A percentile compares a stretch with the other conserved stretches of the same genome.
Evolutionary conservation across 2,329 filamentous ascomycete species (phyloP).

Genomic region (Fusarium sp.): DNA sequence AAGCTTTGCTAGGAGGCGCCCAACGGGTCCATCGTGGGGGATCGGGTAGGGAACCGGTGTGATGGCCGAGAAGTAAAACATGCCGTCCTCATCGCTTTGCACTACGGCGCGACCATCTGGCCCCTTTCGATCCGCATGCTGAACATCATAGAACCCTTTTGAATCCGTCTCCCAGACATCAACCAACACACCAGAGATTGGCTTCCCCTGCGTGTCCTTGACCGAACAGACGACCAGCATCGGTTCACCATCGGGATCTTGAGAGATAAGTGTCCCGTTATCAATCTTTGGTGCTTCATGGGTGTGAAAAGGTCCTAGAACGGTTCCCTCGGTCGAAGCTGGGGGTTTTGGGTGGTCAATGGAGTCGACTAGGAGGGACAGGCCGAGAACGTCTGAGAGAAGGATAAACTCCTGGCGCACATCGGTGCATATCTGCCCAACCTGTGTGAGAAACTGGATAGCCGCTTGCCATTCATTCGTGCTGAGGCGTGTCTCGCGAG

Average conservation of each 20-base stretch:
- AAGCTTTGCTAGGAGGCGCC: slow-evolving; percentile 73
- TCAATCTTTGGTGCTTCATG: slow-evolving; percentile 71
- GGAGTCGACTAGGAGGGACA: slow-evolving; percentile 81
- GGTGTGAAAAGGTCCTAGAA: slow-evolving; percentile 82
- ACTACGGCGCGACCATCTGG: slow-evolving; percentile 49
- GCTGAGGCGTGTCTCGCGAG: slow-evolving; percentile 65
- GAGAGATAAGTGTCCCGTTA: slow-evolving; percentile 69
- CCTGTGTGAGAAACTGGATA: slow-evolving; percentile 74
- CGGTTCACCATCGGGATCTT: slow-evolving; percentile 73
- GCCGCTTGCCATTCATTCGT: slow-evolving; percentile 80
- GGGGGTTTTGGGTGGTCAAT: slow-evolving; percentile 82
- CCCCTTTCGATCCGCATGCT: slow-evolving; percentile 69
- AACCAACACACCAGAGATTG: slow-evolving; percentile 73
- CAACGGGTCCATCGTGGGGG: slow-evolving; percentile 86
- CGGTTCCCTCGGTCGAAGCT: slow-evolving; percentile 76
- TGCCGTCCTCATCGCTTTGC: slow-evolving; percentile 43
- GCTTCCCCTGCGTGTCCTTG: slow-evolving; percentile 70
- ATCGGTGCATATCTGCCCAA: slow-evolving; percentile 76
- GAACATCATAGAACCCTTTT: slow-evolving; percentile 81
- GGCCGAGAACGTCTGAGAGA: slow-evolving; percentile 79
- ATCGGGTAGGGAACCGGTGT: slow-evolving; percentile 88
- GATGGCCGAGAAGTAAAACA: slow-evolving; percentile 85
- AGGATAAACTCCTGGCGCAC: slow-evolving; percentile 80
- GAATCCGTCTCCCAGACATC: slow-evolving; percentile 86
- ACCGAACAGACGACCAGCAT: slow-evolving; percentile 76